phyloP scores from a whole-genome alignment of 352 stramenopile genomes.

The Pythium phragmiticola region DNA sequence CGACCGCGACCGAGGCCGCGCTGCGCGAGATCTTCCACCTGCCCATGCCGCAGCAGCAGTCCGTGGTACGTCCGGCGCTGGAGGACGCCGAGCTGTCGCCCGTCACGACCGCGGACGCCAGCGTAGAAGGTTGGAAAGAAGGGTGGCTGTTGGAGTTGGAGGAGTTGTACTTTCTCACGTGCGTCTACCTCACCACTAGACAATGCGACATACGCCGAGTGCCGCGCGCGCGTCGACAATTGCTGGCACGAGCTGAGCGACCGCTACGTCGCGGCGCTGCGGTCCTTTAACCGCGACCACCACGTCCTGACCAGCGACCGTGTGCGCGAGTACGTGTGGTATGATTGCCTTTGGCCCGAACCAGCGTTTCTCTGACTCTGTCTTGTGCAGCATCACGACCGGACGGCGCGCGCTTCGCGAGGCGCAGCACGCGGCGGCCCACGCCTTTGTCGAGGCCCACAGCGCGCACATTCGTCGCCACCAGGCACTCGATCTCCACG shows the following conservation, averaged over 20 bases:
- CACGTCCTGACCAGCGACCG: constrained; percentile 52
- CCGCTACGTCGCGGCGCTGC: constrained; percentile 53
- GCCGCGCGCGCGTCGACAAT: constrained; percentile 52
- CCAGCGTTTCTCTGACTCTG: background rate
- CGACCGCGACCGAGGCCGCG: constrained; percentile 58
- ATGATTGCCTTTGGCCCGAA: background rate
- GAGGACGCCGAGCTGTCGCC: constrained; percentile 32
- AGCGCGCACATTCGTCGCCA: constrained; percentile 49
- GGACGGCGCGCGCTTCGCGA: constrained; percentile 53
- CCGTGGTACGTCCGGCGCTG: background rate
- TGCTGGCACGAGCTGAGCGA: constrained; percentile 52
- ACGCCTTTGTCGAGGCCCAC: constrained; percentile 59
- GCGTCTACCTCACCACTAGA: background rate
- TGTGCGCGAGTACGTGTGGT: constrained; percentile 49
- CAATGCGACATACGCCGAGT: constrained; percentile 49
- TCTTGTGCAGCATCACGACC: constrained; percentile 38
- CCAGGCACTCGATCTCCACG: constrained; percentile 61
- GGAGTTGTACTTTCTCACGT: background rate
- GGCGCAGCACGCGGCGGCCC: constrained; percentile 57
- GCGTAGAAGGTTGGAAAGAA: constrained; percentile 21
- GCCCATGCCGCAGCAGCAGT: constrained; percentile 30
- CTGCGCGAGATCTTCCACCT: constrained; percentile 66
- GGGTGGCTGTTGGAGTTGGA: background rate
- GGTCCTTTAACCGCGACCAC: constrained; percentile 58
- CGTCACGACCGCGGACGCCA: constrained; percentile 10